Evolutionary conservation across 805 yeast species (phyloP), one percentile per base, ranked within the genome.

Genomic region (Candida silvicultrix): DNA sequence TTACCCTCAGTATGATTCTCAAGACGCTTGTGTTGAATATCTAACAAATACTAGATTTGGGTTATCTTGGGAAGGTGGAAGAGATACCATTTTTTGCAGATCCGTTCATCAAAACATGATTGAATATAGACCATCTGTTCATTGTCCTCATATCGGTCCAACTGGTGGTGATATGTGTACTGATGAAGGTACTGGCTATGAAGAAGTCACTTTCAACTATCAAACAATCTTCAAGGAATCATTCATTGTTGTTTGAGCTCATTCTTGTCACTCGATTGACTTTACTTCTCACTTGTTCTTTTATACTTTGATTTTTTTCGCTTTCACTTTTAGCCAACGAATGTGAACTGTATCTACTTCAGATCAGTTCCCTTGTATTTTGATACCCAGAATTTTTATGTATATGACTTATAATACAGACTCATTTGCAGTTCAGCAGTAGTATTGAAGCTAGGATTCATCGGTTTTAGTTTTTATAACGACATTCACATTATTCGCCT

Each of bases 81-180:
- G 55, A 49, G 43, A 58, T 41, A 54, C 60, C 6, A 40, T 58
- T 10, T 55, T 53, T 41, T 58, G 60, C 34, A 49, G 63, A 39
- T 52, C 54, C n/a, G 23, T 55, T 10, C 59, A 57, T 40, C 63
- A 56, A 48, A 51, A 50, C 21, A 58, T 56, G 62, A 43, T 57
- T 25, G 45, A 49, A 7, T 52, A 45, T 40, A 45, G 60, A 44
- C 58, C 60, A 2, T 5, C 25, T 7, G 57, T 57, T 18, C 62
- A 58, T 40, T 57, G 62, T 49, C 48, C 56, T 12, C 62, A 56
- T 38, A 40, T 55, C 43, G 62, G 61, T 14, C 58, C 58, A 7
- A 20, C 48, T 34, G 60, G 60, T 38, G 58, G 60, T 42, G 61
- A 52, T 41, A 57, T 58, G 61, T 58, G 60, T 38, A 40, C 49